Percentiles rank a stretch among this genome's conserved stretches.
Conservation (phyloP, 345 rosid genomes). For the Linum trigynum region DNA sequence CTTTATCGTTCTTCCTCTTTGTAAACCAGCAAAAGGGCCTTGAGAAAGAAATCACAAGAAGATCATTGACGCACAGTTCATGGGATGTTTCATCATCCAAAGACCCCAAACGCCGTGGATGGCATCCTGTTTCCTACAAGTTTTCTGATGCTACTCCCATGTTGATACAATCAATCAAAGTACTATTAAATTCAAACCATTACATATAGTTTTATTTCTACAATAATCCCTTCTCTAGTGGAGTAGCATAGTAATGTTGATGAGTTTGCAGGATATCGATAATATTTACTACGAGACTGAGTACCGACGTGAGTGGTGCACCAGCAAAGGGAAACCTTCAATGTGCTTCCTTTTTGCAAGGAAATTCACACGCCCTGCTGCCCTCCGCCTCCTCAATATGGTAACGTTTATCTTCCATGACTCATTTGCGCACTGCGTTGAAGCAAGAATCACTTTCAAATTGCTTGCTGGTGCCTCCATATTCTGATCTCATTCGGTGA, state of each 20-base stretch:
- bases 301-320: slow-evolving; percentile 89
- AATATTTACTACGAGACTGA: slow-evolving; percentile 84
- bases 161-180: slow-evolving; percentile 71
- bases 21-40: slow-evolving; percentile 64
- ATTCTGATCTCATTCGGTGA: not conserved
- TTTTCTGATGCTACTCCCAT: slow-evolving; percentile 69
- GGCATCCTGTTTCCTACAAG: slow-evolving; percentile 89
- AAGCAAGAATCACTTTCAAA: not conserved
- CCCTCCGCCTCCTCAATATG: slow-evolving; percentile 61
- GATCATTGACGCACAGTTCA: slow-evolving; percentile 73
- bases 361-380: slow-evolving; percentile 89
- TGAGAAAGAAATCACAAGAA: slow-evolving; percentile 61
- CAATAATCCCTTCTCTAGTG: not conserved
- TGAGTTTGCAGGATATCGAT: slow-evolving; percentile 51
- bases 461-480: not conserved
- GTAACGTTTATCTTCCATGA: slow-evolving; percentile 24
- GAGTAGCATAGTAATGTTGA: not conserved
- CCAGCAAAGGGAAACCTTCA: slow-evolving; percentile 69
- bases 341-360: slow-evolving; percentile 88
- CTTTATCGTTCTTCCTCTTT: slow-evolving; percentile 3
- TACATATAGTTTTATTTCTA: too few species aligned
- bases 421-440: not conserved
- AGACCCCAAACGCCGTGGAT: slow-evolving; percentile 76
- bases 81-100: slow-evolving; percentile 78
- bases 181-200: slow-evolving; percentile 11